Evolutionary conservation across 805 yeast genomes (phyloP), one percentile per base, ranked within the genome.

Genomic region (Yamadazyma scolyti): DNA sequence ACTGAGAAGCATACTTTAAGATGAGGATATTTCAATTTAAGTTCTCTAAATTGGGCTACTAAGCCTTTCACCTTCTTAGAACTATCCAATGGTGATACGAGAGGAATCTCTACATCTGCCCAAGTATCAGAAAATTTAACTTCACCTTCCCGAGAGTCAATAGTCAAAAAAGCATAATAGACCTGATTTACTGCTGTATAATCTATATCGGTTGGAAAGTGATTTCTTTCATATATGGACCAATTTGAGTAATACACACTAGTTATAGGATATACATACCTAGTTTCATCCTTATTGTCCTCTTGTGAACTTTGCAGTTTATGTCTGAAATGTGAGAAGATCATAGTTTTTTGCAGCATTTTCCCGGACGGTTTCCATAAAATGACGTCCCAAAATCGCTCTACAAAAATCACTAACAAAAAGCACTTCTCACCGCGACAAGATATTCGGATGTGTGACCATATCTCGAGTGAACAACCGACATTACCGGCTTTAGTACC

Each of bases 141-240:
- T 2, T 48, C 55, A 0, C 94, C 89, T 0, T 79, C 57, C 0
- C 49, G 47, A 1, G 65, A 45, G 41, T 79, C 74, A 4, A 88
- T 68, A 20, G 71, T 60, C 29, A 84, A 65, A 54, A 90, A 90
- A 0, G 96, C 83, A 54, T 83, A 93, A 47, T 79, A 79, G 2
- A 93, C 53, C 40, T 85, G 83, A 12, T 95, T 76, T 0, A 83
- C 50, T 8, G 53, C 44, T 0, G 66, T 52, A 2, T 71, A 53
- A 2, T 89, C 85, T 5, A 89, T 71, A 33, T 82, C 78, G 57
- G 56, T 2, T 83, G 93, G 31, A 55, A 60, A 55, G 72, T 85
- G 40, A 58, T 57, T 37, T 11, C 59, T 39, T 17, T 44, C 45
- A 33, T 65, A 65, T 2, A 64, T 64, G 1, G 66, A 57, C 83